phyloP scores from a whole-genome alignment of 176 grass and related monocot species.

The Musa beccarii region DNA sequence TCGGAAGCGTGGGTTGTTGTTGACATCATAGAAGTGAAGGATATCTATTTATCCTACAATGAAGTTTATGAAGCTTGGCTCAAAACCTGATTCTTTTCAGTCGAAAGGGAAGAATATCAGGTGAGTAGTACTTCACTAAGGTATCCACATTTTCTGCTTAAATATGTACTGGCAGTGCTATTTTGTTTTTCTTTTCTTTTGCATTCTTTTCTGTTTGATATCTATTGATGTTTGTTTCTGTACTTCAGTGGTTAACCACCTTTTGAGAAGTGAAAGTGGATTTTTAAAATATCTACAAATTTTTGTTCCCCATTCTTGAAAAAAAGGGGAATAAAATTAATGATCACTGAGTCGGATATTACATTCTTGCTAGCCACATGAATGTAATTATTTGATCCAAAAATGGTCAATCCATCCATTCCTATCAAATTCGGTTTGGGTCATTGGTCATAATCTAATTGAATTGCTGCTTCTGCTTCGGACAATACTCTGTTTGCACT shows the following conservation, averaged over 20 bases:
- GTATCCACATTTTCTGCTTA: slow-evolving; percentile 9
- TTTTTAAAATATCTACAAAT: no score
- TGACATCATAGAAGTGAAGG: background rate
- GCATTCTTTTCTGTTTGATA: background rate
- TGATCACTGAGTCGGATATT: no score
- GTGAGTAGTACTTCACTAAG: slow-evolving; percentile 17
- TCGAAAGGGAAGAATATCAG: slow-evolving; percentile 64
- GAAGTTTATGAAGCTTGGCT: slow-evolving; percentile 99
- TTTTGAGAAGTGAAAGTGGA: background rate
- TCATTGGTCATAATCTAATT: no score
- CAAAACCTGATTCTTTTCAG: slow-evolving; percentile 85
- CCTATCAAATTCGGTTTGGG: no score
- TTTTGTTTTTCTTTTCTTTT: slow-evolving; percentile 9
- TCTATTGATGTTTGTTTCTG: background rate
- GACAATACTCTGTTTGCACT: no score
- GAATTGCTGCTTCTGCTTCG: no score
- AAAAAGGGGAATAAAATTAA: no score
- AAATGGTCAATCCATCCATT: no score
- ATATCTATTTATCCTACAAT: slow-evolving; percentile 31
- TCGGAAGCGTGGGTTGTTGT: slow-evolving; percentile 1
- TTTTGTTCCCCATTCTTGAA: no score
- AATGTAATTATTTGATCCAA: no score
- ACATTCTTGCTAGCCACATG: no score
- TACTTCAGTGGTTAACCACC: background rate
- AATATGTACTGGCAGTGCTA: background rate